phyloP scores from a whole-genome alignment of 805 yeast species.

The Maudiozyma barnettii region DNA sequence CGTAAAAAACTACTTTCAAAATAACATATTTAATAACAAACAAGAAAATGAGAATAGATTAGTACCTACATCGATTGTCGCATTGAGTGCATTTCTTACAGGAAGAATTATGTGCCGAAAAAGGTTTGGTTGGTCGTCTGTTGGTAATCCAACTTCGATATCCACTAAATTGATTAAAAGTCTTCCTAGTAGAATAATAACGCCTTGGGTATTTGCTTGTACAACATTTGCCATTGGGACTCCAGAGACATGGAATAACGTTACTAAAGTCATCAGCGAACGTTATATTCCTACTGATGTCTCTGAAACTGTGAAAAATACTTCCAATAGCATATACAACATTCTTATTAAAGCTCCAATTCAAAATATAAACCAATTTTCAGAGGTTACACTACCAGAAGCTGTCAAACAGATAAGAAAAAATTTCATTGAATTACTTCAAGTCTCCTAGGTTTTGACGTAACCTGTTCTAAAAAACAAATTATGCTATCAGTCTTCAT shows the following conservation, averaged over 20 bases:
- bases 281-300: constrained; percentile 16
- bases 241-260: constrained; percentile 21
- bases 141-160: neutral
- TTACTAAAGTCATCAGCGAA: constrained; percentile 8
- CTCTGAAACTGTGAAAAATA: neutral
- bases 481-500: too few species aligned
- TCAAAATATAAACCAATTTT: neutral
- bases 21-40: constrained; percentile 16
- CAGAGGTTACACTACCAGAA: neutral
- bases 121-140: neutral
- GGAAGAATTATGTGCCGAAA: constrained; percentile 23
- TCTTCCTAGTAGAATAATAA: constrained; percentile 19
- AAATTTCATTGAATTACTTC: too few species aligned
- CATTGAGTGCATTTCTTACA: constrained; percentile 22
- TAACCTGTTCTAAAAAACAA: too few species aligned
- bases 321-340: neutral
- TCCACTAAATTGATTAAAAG: constrained; percentile 14
- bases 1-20: constrained; percentile 6
- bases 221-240: constrained; percentile 15
- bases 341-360: neutral
- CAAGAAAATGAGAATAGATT: constrained; percentile 17
- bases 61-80: constrained; percentile 20
- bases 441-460: too few species aligned
- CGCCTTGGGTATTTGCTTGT: constrained; percentile 15
- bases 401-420: too few species aligned